Base-by-base conservation (phyloP, 2,329 filamentous ascomycete genomes). In the Chrysoporthe austroafricana region DNA sequence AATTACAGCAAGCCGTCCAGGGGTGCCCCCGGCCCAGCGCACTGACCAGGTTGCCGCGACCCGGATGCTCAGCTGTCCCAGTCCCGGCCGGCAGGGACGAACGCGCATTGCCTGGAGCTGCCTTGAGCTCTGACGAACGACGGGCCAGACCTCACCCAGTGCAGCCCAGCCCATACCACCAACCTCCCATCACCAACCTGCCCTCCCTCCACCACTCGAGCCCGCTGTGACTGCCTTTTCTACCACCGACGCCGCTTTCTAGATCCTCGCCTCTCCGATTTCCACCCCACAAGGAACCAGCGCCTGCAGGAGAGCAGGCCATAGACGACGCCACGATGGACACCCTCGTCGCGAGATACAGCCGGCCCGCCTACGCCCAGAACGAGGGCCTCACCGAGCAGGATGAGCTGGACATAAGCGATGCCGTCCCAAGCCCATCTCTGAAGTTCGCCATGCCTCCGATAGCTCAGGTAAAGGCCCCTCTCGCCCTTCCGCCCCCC, bases 371-470 rank as follows among this genome's bases (percentile, higher is more conserved):
- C 69, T 89, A 89, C 80, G 85, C 90, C 78, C 83, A 87, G 74
- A 86, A 91, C 75, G 92, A 96, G 81, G 86, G 87, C 75, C 88
- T 90, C 77, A 84, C 86, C 64, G 86, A 91, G 74, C 87, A 94
- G 77, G 89, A 93, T 74, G 86, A 93, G 76, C 86, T 92, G 79
- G 90, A 94, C 76, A 83, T 91, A 77, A 83, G 84, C 76, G 89
- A 93, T 76, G 85, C 88, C 74, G 84, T 88, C 72, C 91, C 93
- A 76, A 89, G 90, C 74, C 86, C 97, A 74, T 95, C 93, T 64
- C 88, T 97, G 79, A 96, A 94, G 82, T 99, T 99, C 82, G 92
- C 93, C 75, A 91, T 99, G 81, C 96, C 96, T 67, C 95, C 96
- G 64, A 88, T 98, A 80, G 90, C 93, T 74, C 92, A 96, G 81